Evolutionary conservation across 352 stramenopile genomes (phyloP), one percentile per base, ranked within the genome.

Genomic region (Phytopythium ostracodes): DNA sequence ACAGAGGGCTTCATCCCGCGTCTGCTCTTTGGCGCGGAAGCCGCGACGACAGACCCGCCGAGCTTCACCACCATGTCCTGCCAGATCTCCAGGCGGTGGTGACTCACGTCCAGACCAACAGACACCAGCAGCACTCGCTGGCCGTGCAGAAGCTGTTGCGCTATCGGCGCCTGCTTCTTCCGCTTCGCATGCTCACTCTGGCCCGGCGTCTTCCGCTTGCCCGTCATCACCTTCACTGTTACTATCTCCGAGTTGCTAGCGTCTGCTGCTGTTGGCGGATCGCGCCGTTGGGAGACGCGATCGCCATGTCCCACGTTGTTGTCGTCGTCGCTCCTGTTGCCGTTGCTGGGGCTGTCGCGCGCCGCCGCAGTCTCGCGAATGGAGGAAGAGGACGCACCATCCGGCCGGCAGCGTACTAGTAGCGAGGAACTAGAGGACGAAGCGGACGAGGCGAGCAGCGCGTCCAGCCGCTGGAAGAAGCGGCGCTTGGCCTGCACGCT

Each of bases 1-100:
- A 88, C 58, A 25, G 35, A 29, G 2, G 12, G 15, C n/a, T 25
- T 27, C 12, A 18, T 22, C 17, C 43, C 22, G 25, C 15, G 49
- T 14, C 36, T 38, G 24, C n/a, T 27, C 0, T 6, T 57, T 18
- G 11, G 15, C 2, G 24, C n/a, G 18, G 9, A 29, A 0, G 20
- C 27, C 11, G 73, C 40, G 17, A 86, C 69, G 10, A 87, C 64
- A 17, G 5, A 68, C 17, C 79, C 79, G 31, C 81, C 81, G 6
- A 91, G 46, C 42, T 83, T 84, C 14, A 64, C 25, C 10, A 91
- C 66, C 60, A 91, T 76, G 31, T 83, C 67, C 29, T 75, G 64
- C 69, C 84, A 88, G 53, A 94, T 84, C 33, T 80, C 72, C 27
- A 90, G 59, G 35, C 82, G 76, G 47, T 80, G 87, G 8, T 76